These are phyloP conservation scores for Oryza australiensis DNA, from an alignment of 176 grass and related monocot species.

Conservation along the genomic window DNA sequence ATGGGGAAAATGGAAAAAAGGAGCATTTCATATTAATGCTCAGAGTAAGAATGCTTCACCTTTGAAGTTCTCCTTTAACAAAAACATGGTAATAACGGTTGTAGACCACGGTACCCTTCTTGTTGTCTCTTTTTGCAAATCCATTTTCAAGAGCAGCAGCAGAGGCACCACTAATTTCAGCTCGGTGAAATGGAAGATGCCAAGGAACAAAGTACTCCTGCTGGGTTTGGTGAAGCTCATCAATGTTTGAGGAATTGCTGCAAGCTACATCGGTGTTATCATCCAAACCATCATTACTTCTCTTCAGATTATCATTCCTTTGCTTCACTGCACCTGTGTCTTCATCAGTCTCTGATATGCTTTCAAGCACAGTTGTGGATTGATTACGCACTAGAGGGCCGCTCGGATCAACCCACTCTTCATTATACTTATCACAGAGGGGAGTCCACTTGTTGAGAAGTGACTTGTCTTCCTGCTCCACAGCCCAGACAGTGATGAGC, in stretches of 20 bases:
- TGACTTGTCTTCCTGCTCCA: constrained; percentile 81
- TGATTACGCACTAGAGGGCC: constrained; percentile 48
- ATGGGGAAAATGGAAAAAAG: neutral
- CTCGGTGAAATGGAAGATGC: constrained; percentile 94
- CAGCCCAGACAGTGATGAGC: constrained; percentile 95
- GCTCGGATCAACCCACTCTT: constrained; percentile 82
- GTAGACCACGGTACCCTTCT: constrained; percentile 87
- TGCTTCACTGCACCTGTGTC: constrained; percentile 6
- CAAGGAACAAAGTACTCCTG: constrained; percentile 99
- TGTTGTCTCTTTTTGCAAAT: constrained; percentile 90
- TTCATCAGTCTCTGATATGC: constrained; percentile 76
- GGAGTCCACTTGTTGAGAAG: constrained; percentile 90
- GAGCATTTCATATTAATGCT: constrained; percentile 4
- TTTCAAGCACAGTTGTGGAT: constrained; percentile 56
- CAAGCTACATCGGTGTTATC: neutral
- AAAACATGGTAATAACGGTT: constrained; percentile 97
- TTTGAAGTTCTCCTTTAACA: constrained; percentile 94
- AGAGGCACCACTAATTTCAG: constrained; percentile 86
- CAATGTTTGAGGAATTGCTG: constrained; percentile 7
- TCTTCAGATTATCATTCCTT: constrained; percentile 35
- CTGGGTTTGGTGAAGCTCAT: constrained; percentile 47
- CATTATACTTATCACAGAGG: constrained; percentile 81
- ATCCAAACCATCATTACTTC: constrained; percentile 30
- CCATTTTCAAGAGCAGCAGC: constrained; percentile 77
- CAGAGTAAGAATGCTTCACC: constrained; percentile 45